Percentiles rank a stretch among this genome's conserved stretches.
phyloP scores from a whole-genome alignment of 2,329 filamentous ascomycete species.

The Alternaria rosae region DNA sequence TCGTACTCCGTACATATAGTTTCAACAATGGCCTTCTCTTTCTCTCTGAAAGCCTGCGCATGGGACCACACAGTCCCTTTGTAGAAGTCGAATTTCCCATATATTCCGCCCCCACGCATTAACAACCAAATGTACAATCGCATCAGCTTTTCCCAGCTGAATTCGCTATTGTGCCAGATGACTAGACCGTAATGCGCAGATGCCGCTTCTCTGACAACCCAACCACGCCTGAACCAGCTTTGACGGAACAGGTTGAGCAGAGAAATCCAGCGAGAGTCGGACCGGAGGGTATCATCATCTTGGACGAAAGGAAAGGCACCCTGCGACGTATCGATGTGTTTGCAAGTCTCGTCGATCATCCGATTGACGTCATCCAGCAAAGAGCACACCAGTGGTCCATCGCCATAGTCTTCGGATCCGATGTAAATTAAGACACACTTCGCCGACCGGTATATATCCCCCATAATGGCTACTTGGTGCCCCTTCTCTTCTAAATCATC shows the following conservation, averaged over 20 bases:
- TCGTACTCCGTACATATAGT: not conserved
- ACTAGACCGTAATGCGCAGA: conserved; percentile 1
- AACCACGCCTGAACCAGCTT: conserved; percentile 15
- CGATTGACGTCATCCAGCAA: conserved; percentile 10
- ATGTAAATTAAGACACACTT: conserved; percentile 16
- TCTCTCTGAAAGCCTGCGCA: not conserved
- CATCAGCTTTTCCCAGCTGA: not conserved
- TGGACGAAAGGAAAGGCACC: not conserved
- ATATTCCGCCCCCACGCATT: not conserved
- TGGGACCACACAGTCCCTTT: not conserved
- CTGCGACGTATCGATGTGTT: not conserved
- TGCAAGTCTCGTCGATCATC: conserved; percentile 2
- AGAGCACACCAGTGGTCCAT: conserved; percentile 8
- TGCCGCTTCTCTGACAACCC: conserved; percentile 21
- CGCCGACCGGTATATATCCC: conserved; percentile 19
- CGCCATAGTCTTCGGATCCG: not conserved
- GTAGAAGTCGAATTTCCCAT: not conserved
- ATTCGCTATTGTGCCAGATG: not conserved
- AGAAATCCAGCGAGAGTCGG: conserved; percentile 8
- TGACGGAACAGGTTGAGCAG: not conserved
- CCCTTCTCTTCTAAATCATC: conserved; percentile 20
- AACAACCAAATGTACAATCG: not conserved
- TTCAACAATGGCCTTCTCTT: not conserved
- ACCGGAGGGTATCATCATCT: not conserved
- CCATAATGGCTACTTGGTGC: conserved; percentile 21